Evolutionary conservation across 805 yeast genomes (phyloP).

Genomic region (Tetrapisispora taiwanensis): DNA sequence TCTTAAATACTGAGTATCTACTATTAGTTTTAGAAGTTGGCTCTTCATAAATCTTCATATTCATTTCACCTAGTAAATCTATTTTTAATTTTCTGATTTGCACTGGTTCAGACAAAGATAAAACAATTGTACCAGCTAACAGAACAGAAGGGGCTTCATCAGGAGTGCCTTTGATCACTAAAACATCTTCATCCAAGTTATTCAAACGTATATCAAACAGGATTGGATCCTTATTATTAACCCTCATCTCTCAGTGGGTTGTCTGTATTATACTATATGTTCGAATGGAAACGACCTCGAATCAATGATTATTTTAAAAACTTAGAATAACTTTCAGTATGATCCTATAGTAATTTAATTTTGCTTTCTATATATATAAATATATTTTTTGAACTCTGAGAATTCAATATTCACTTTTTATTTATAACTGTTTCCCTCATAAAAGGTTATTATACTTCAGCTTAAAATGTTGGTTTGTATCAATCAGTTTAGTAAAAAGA

Average conservation of each 20-base stretch:
- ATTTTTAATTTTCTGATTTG: constrained; percentile 53
- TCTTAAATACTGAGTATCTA: constrained; percentile 42
- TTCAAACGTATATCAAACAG: constrained; percentile 49
- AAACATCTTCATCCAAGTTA: constrained; percentile 65
- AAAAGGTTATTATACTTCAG: no score
- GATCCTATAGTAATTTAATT: no score
- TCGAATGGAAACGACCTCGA: no score
- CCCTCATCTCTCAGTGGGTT: background rate
- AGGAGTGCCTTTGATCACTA: constrained; percentile 70
- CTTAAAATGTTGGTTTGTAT: no score
- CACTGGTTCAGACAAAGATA: constrained; percentile 68
- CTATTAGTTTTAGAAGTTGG: constrained; percentile 7
- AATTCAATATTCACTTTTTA: no score
- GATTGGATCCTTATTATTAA: constrained; percentile 13
- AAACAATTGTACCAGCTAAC: constrained; percentile 65
- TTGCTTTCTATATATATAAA: no score
- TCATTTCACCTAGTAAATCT: constrained; percentile 48
- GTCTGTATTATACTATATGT: no score
- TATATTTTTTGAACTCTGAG: no score
- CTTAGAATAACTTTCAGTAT: no score
- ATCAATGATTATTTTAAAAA: no score
- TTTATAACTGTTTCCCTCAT: no score
- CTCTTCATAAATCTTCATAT: background rate
- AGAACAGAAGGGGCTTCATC: constrained; percentile 69
- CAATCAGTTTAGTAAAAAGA: background rate